Evolutionary conservation across 257 asterid genomes (phyloP).

Genomic region (Ophiorrhiza pumila): DNA sequence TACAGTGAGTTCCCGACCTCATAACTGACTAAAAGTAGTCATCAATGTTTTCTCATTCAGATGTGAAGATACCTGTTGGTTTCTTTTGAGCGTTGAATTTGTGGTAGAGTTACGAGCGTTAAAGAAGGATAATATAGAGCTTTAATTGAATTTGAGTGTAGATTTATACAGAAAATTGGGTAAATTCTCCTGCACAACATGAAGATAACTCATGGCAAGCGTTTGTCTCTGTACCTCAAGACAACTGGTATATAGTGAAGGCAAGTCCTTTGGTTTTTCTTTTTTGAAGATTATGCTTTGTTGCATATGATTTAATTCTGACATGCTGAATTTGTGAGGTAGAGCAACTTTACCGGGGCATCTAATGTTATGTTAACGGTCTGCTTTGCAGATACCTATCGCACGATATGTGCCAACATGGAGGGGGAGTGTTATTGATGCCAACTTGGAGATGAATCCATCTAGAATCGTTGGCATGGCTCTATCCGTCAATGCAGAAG

Average conservation of each 20-base stretch:
- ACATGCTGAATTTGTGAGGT: not conserved
- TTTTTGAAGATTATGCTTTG: not conserved
- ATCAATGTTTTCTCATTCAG: constrained; percentile 10
- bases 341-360: not conserved
- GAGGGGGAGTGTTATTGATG: constrained; percentile 93
- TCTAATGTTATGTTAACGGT: constrained; percentile 5
- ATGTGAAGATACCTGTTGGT: constrained; percentile 2
- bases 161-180: constrained; percentile 99
- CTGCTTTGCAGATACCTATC: constrained; percentile 68
- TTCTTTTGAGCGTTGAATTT: not conserved
- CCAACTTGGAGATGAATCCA: constrained; percentile 86
- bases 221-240: constrained; percentile 76
- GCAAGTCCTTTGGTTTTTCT: constrained; percentile 40
- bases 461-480: constrained; percentile 78
- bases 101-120: not conserved
- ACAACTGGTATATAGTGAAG: constrained; percentile 88
- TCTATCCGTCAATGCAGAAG: constrained; percentile 75
- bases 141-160: constrained; percentile 33
- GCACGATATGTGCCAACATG: constrained; percentile 83
- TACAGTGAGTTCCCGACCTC: constrained; percentile 61
- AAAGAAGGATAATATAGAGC: constrained; percentile 7
- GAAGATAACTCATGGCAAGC: constrained; percentile 99
- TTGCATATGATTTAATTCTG: not conserved
- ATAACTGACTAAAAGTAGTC: constrained; percentile 7
- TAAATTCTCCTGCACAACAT: constrained; percentile 92